Conservation (phyloP, 2,329 filamentous ascomycete genomes). For the Stemphylium vesicarium region DNA sequence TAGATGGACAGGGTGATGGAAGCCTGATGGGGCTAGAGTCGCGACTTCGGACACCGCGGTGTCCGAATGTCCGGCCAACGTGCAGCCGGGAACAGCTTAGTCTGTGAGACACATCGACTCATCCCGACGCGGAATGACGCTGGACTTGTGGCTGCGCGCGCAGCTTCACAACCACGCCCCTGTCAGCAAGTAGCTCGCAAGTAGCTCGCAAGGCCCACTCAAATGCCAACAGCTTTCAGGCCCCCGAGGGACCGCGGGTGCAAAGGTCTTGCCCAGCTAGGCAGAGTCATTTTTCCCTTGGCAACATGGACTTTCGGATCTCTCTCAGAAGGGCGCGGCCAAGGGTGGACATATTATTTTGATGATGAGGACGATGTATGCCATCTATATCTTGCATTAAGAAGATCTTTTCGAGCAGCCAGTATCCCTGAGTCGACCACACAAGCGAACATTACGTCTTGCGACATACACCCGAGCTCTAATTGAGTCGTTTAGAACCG, state of each 20-base stretch:
- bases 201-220: neutral
- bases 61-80: conserved; percentile 1
- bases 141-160: neutral
- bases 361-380: neutral
- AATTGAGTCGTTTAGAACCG: too few relatives aligned
- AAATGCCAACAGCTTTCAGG: neutral
- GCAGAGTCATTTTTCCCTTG: neutral
- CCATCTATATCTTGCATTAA: neutral
- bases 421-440: neutral
- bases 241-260: neutral
- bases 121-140: neutral
- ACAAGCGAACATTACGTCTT: neutral
- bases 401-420: neutral
- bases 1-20: neutral
- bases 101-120: neutral
- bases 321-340: neutral
- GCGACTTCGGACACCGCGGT: neutral
- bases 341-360: neutral
- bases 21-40: neutral
- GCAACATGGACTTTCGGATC: neutral
- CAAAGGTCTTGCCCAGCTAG: neutral
- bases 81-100: neutral
- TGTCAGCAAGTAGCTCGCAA: neutral
- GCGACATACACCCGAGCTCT: too few relatives aligned
- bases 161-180: neutral